Percentiles rank a stretch among this genome's conserved stretches.
These are phyloP conservation scores for Suhomyces anneliseae DNA, from an alignment of 1,139 yeast species.

Conservation along the genomic window DNA sequence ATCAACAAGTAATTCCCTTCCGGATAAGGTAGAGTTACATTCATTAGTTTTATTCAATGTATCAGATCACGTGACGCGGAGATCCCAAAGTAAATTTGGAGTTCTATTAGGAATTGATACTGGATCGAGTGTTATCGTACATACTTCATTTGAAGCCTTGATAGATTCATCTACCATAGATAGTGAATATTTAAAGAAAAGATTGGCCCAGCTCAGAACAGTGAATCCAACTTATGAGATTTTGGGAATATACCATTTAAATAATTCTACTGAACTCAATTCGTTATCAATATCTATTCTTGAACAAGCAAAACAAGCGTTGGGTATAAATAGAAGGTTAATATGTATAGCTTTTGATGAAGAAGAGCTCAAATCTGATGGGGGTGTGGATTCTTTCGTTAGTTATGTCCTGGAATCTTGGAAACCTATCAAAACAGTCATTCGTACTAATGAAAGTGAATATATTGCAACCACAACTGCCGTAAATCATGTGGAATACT, in stretches of 20 bases:
- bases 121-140: constrained; percentile 15
- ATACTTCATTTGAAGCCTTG: constrained; percentile 27
- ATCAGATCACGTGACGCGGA: constrained; percentile 26
- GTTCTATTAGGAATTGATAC: constrained; percentile 27
- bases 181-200: constrained; percentile 22
- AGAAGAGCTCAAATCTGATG: constrained; percentile 5
- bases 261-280: constrained; percentile 6
- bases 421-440: constrained; percentile 13
- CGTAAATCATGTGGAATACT: constrained; percentile 24
- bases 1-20: not conserved
- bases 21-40: constrained; percentile 22
- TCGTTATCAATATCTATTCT: constrained; percentile 11
- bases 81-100: constrained; percentile 22
- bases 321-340: not conserved
- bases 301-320: constrained; percentile 6
- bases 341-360: constrained; percentile 9
- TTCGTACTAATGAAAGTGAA: constrained; percentile 26
- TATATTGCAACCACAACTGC: constrained; percentile 30
- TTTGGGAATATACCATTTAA: constrained; percentile 32
- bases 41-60: constrained; percentile 31
- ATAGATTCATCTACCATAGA: constrained; percentile 18
- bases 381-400: constrained; percentile 3
- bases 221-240: constrained; percentile 28
- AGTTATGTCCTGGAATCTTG: constrained; percentile 3
- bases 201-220: constrained; percentile 29